Base-by-base conservation (phyloP, 306 rosid species). In the Lagenaria siceraria region DNA sequence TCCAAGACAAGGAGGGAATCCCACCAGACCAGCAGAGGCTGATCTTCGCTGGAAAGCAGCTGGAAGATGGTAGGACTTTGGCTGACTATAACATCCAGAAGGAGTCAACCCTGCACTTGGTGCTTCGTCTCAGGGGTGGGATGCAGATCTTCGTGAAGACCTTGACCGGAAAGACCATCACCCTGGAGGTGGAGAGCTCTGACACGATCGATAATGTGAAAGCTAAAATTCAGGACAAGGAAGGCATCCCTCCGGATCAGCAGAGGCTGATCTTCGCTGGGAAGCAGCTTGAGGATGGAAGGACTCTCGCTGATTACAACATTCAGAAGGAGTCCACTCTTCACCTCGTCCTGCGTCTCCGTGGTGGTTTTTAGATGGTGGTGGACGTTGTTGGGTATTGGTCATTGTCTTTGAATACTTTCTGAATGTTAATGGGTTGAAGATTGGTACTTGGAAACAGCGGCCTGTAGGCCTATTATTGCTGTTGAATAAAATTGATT, bases 181-280 rank as follows among this genome's bases (percentile, higher is more conserved):
- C 77, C 9, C 18, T 73, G 61, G 77, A 73, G 77, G 77, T 73
- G 22, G 77, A 73, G 60, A 73, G 77, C 46, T 73, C 77, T 6
- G 74, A 66, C 53, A 66, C 74, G 10, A 66, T 66, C 12, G 74
- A 66, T 13, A 66, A 66, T 40, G 74, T 66, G 1, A 66, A 66
- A 12, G 74, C 74, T 1, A 66, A 66, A 40, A 66, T 66, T 6
- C 74, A 66, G 53, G 74, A 66, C 53, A 66, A 66, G 74, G 74
- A 66, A 18, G 74, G 74, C 15, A 66, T 66, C 10, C 74, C 74
- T 40, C 74, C 74, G 31, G 74, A 66, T 1, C 74, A 66, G 53
- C 74, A 66, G 4, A 66, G 74, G 74, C 31, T 66, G 31, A 66
- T 66, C 53, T 66, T 66, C 5, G 74, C 74, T 0, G 74, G 77